Conservation (phyloP, 352 stramenopile genomes). For the Stramenopiles sp. region DNA sequence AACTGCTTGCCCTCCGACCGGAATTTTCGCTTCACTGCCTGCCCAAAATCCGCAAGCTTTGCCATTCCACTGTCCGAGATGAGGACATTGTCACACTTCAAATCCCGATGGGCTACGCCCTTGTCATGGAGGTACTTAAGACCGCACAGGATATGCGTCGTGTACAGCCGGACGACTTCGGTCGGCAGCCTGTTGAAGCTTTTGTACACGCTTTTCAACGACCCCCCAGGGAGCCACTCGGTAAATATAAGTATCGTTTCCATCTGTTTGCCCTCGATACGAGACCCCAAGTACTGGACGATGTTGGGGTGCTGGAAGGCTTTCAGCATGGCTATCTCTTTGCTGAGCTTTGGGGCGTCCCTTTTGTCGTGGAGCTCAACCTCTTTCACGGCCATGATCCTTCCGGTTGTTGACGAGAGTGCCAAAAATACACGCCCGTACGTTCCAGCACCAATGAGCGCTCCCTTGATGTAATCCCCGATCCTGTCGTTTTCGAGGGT, state of each 20-base stretch:
- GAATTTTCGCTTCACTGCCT: neutral
- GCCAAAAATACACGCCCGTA: neutral
- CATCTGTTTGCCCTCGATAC: constrained; percentile 21
- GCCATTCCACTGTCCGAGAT: neutral
- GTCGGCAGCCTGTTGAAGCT: constrained; percentile 38
- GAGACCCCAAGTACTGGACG: constrained; percentile 35
- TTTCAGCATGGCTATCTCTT: constrained; percentile 33
- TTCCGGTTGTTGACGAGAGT: neutral
- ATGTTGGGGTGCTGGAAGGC: constrained; percentile 38
- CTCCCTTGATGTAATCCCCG: neutral
- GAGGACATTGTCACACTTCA: constrained; percentile 62
- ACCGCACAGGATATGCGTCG: constrained; percentile 35
- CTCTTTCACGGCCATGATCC: neutral
- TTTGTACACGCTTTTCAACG: constrained; percentile 31
- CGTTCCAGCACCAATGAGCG: neutral
- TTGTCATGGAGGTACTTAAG: constrained; percentile 46
- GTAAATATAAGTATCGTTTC: neutral
- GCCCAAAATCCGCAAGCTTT: constrained; percentile 1
- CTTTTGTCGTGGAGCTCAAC: constrained; percentile 28
- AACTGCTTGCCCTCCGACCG: neutral
- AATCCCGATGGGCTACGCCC: constrained; percentile 50
- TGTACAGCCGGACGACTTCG: constrained; percentile 33
- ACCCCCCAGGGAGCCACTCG: neutral
- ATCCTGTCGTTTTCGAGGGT: neutral
- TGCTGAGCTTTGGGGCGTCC: constrained; percentile 35